These are phyloP conservation scores for Allium sativum DNA, from an alignment of 106 monocot species.

Conservation along the genomic window DNA sequence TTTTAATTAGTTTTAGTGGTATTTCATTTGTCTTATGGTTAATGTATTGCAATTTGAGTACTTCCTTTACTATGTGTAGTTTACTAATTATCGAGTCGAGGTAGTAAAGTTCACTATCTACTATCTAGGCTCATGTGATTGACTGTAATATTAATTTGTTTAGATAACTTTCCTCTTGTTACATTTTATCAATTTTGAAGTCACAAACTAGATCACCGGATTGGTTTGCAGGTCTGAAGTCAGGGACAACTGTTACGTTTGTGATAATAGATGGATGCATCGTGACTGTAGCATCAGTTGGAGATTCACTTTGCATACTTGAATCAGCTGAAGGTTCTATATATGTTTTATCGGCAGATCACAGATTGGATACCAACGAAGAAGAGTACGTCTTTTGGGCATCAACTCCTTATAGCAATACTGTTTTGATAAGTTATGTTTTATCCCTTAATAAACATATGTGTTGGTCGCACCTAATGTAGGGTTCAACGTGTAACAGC, in stretches of 20 bases:
- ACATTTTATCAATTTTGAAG: not conserved
- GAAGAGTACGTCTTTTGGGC: conserved; percentile 56
- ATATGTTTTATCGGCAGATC: conserved; percentile 70
- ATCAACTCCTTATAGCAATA: not conserved
- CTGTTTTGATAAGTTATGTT: not conserved
- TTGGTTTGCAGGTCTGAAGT: conserved; percentile 42
- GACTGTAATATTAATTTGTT: not conserved
- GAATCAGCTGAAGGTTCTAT: conserved; percentile 89
- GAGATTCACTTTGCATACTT: conserved; percentile 90
- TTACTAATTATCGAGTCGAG: not conserved
- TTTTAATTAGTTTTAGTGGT: not conserved
- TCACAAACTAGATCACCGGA: not conserved
- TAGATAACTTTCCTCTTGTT: not conserved
- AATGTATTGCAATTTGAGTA: not conserved
- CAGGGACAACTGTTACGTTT: conserved; percentile 92
- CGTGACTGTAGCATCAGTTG: conserved; percentile 89
- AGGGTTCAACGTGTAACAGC: conserved; percentile 75
- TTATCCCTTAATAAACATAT: not conserved
- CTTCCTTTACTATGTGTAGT: not conserved
- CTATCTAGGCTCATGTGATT: not conserved
- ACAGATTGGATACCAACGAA: conserved; percentile 72
- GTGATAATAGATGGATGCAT: conserved; percentile 76
- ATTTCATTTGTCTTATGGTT: not conserved
- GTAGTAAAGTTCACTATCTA: not conserved
- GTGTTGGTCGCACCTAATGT: conserved; percentile 2